Base-by-base conservation (phyloP, 352 stramenopile genomes). In the Elongisporangium anandrum region DNA sequence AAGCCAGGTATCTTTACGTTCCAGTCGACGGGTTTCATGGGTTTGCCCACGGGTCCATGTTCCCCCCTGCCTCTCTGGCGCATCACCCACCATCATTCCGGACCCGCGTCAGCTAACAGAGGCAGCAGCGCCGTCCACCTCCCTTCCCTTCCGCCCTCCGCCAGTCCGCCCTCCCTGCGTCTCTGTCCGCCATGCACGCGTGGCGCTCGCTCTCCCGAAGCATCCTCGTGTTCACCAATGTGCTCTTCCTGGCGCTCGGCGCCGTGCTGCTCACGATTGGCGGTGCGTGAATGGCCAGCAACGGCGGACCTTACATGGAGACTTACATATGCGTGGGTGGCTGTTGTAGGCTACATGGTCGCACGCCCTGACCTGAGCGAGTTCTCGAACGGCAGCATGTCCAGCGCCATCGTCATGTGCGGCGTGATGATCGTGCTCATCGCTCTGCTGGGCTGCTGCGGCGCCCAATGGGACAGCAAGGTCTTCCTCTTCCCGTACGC, bases 181-280 rank as follows among this genome's bases (percentile, higher is more conserved):
- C 48, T 63, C 47, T 15, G 81, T 85, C 24, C 72, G 71, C 70
- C 38, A 79, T 76, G 64, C 62, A 69, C 60, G 72, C 70, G 56
- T 94, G 85, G 82, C 80, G 85, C 38, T 87, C 77, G 49, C 69
- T 94, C 29, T 87, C 79, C 54, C 77, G 85, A 29, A 87, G 82
- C 58, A 80, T 94, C 53, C 71, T 94, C 53, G 84, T 94, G 58
- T 94, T 94, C 68, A 92, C 81, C n/a, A 94, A 94, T 68, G 82
- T 94, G 71, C 77, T 94, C 50, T 94, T 94, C 73, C 68, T 94
- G 55, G 66, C 91, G 38, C 68, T 94, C n/a, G 85, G 85, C 64
- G 77, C 79, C 3, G 82, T 94, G 41, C 82, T 94, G 51, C 77
- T 94, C 50, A 85, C 75, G 15, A 85, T 94, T 47, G 85, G 85